These are phyloP conservation scores for Trametes polyzona DNA, from an alignment of 1,284 basidiomycete species.

Conservation along the genomic window DNA sequence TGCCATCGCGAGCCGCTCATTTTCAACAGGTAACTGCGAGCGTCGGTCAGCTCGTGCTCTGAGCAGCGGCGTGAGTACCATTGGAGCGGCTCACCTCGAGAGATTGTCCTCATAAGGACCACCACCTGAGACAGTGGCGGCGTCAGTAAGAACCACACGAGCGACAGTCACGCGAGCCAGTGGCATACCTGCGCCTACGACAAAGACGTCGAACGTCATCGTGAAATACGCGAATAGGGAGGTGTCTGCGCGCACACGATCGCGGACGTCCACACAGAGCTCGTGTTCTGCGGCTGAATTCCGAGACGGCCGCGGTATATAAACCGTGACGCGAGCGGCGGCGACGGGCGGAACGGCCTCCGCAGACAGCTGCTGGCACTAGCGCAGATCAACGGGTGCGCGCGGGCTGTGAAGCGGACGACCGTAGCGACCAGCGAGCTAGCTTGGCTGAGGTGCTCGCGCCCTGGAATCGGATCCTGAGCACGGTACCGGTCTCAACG, in stretches of 20 bases:
- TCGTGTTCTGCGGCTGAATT: not conserved
- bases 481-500: no score
- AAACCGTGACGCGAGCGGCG: no score
- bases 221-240: conserved; percentile 25
- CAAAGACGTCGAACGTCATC: conserved; percentile 68
- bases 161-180: not conserved
- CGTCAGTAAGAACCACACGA: not conserved
- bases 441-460: no score
- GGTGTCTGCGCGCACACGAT: not conserved
- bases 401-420: conserved; percentile 24
- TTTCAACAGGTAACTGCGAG: conserved; percentile 72
- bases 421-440: no score
- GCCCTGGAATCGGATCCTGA: no score
- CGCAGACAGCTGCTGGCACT: conserved; percentile 10
- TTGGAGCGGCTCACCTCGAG: conserved; percentile 56
- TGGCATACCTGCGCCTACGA: conserved; percentile 62
- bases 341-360: not conserved
- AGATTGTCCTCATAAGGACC: conserved; percentile 78
- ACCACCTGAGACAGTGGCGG: conserved; percentile 46
- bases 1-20: conserved; percentile 58
- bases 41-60: not conserved
- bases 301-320: not conserved
- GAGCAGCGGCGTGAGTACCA: not conserved
- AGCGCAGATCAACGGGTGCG: not conserved
- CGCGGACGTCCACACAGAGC: no score